Base-by-base conservation (phyloP, 495 filamentous ascomycete species). In the Cladorrhinum samala region DNA sequence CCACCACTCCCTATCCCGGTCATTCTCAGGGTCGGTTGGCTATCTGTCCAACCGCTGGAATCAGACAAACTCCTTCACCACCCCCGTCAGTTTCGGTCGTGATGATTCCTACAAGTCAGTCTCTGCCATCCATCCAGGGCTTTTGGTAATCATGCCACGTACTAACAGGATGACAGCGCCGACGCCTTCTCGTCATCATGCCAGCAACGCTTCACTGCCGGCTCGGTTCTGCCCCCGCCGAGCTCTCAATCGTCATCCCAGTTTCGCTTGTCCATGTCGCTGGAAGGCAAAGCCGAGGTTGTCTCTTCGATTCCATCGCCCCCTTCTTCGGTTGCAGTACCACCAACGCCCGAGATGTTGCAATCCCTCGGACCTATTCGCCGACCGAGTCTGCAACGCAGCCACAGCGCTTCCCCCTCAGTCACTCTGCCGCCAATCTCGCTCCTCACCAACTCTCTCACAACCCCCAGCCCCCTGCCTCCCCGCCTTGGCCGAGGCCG, bases 281-380 rank as follows among this genome's bases (percentile, higher is more conserved):
- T 86, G 45, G 89, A 94, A 50, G 91, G 91, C 49, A 88, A 87
- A 61, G 91, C 90, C 2, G 83, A 89, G 68, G 74, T 96, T 27
- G 76, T 86, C 8, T 80, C 84, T 41, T 73, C 83, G 55, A 79
- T 79, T 5, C 82, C 83, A n/a, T 92, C 91, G 1, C 88, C 90
- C 9, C 85, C 87, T 2, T 75, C 75, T 13, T 57, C 65, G 1
- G 55, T 66, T 38, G 56, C 62, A 40, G 58, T 46, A 27, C 53
- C 66, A 24, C 60, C 63, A 54, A 44, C 39, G 37, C 19, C 55
- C 58, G 48, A 66, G 39, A 37, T 54, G n/a, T 60, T 71, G 1
- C 60, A 73, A 38, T 68, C 71, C 46, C 73, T 82, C 53, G 80
- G 76, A 3, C 73, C 77, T 0, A 76, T 82, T 58, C 76, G 74